Evolutionary conservation across 495 filamentous ascomycete genomes (phyloP).

Genomic region (Hyaloscypha bicolor): DNA sequence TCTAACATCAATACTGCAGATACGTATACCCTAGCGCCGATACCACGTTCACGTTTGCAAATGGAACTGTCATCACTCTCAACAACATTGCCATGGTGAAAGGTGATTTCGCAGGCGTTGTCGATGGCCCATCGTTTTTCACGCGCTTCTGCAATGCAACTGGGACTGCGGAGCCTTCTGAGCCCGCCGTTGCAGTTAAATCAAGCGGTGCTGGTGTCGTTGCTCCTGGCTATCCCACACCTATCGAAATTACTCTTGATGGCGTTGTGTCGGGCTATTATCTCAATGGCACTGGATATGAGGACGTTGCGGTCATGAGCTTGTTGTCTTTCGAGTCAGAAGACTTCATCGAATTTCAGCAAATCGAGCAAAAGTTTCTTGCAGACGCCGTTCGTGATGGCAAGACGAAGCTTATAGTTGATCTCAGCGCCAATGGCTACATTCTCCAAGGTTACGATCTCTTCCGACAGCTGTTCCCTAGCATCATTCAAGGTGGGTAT

Average conservation of each 20-base stretch:
- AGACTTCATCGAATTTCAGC: constrained; percentile 25
- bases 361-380: constrained; percentile 26
- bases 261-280: constrained; percentile 46
- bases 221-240: constrained; percentile 50
- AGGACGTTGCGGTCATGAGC: constrained; percentile 32
- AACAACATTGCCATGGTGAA: constrained; percentile 44
- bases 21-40: constrained; percentile 43
- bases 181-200: constrained; percentile 12
- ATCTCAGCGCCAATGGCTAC: constrained; percentile 41
- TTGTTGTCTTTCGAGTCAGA: constrained; percentile 28
- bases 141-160: constrained; percentile 38
- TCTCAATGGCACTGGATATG: constrained; percentile 24
- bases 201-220: constrained; percentile 20
- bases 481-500: constrained; percentile 35
- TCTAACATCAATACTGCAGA: constrained; percentile 18
- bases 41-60: constrained; percentile 46
- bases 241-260: constrained; percentile 45
- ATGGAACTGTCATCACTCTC: constrained; percentile 39
- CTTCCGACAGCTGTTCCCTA: constrained; percentile 42
- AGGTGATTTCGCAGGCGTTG: constrained; percentile 33
- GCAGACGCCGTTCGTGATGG: constrained; percentile 23
- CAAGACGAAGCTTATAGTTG: constrained; percentile 40
- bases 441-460: constrained; percentile 41
- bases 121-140: constrained; percentile 43
- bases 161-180: constrained; percentile 12